A percentile compares a stretch with the other conserved stretches of the same genome.
Evolutionary conservation across 768 basidiomycete species (phyloP).

Genomic region (Panaeolus papilionaceus): DNA sequence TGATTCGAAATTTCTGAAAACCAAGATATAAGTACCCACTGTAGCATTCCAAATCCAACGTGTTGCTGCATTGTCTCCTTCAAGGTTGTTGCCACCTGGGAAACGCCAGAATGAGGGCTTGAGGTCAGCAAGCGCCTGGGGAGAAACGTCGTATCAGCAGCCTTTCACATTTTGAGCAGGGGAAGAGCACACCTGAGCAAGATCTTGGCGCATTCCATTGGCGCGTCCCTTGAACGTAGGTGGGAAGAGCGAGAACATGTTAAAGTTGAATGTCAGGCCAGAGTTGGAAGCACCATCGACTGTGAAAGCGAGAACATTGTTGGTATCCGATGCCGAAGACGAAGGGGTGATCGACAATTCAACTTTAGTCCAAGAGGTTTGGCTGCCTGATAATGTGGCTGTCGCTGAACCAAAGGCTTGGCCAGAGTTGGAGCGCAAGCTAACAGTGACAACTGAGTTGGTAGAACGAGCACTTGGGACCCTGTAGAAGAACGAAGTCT

Average conservation of each 20-base stretch:
- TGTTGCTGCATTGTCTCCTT: not conserved
- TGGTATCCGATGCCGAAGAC: not conserved
- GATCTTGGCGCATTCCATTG: slow-evolving; percentile 10
- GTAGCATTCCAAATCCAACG: slow-evolving; percentile 4
- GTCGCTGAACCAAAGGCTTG: slow-evolving; percentile 8
- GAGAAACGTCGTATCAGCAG: not conserved
- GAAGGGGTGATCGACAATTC: slow-evolving; percentile 4
- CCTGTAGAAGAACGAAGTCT: not conserved
- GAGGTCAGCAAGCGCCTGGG: slow-evolving; percentile 1
- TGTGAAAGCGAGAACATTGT: slow-evolving; percentile 9
- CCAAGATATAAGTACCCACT: not conserved
- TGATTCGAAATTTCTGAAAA: not conserved
- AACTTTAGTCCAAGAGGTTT: not conserved
- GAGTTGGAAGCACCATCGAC: slow-evolving; percentile 6
- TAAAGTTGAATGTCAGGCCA: slow-evolving; percentile 6
- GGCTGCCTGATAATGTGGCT: not conserved
- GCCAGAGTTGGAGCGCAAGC: not conserved
- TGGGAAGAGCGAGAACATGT: slow-evolving; percentile 8
- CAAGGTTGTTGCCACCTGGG: slow-evolving; percentile 10
- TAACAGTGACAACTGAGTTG: not conserved
- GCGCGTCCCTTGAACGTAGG: slow-evolving; percentile 7
- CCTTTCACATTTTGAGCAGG: not conserved
- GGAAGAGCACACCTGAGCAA: not conserved
- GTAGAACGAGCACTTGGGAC: slow-evolving; percentile 6
- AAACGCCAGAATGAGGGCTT: slow-evolving; percentile 11